Base-by-base conservation (phyloP, 257 asterid genomes). In the Petunia axillaris region DNA sequence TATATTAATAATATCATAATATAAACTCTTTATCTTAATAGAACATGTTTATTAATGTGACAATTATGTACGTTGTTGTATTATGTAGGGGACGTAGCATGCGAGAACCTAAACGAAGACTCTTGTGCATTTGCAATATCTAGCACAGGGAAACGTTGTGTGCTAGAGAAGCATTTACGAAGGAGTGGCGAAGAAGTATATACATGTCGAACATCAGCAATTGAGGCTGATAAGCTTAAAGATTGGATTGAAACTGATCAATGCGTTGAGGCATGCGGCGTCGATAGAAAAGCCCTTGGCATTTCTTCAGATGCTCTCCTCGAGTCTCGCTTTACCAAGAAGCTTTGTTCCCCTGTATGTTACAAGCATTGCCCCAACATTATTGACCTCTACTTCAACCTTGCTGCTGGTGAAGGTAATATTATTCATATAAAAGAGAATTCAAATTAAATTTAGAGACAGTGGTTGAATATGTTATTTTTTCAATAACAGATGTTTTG, bases 381-480 rank as follows among this genome's bases (percentile, higher is more conserved):
- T 16, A 85, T 89, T 39, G 97, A 94, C 73, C 94, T 92, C 78
- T 92, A 90, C 89, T 92, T 92, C 94, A 92, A 88, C 80, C 97
- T 92, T 41, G 98, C 97, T 15, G 95, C 93, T 2, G 95, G 93
- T 2, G 97, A 92, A 92, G 95, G 95, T 90, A 82, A 2, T 38
- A 25, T 25, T 25, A 25, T 25, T 25, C 25, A 25, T 25, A 25
- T 25, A 25, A 25, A 25, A 25, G 25, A 25, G 25, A 25, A 25
- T 25, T 25, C 25, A 25, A 25, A 25, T 25, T 25, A 25, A 25
- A 25, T 25, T 25, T 25, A 25, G 25, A 25, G 25, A 25, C 25
- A 25, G 25, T 25, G 25, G 25, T 25, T 25, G 25, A 25, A 25
- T 25, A 25, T 25, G 25, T 25, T 25, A 25, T 25, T 25, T 25